Evolutionary conservation across 306 rosid genomes (phyloP).

Genomic region (Cicer cuneatum): DNA sequence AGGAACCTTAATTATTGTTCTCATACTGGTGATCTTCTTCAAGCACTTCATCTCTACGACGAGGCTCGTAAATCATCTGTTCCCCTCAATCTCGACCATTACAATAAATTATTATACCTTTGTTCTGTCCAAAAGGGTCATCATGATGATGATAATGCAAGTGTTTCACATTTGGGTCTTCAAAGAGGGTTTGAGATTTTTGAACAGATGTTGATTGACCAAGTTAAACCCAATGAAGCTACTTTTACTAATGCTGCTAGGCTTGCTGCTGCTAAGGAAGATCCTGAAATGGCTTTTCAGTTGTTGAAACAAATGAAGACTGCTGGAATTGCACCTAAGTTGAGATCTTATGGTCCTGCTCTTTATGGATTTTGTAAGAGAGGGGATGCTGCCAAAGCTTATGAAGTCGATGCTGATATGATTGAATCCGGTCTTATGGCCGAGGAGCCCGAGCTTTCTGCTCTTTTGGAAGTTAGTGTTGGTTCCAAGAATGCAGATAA

Average conservation of each 20-base stretch:
- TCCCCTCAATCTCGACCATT: conserved; percentile 55
- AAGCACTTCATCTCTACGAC: conserved; percentile 77
- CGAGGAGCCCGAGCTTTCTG: conserved; percentile 79
- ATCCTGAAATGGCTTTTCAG: conserved; percentile 86
- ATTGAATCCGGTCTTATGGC: conserved; percentile 57
- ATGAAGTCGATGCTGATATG: conserved; percentile 80
- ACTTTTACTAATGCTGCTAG: conserved; percentile 86
- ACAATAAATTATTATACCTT: conserved; percentile 68
- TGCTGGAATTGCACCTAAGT: conserved; percentile 61
- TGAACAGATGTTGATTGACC: conserved; percentile 66
- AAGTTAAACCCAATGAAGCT: conserved; percentile 74
- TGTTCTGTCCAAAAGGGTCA: conserved; percentile 55
- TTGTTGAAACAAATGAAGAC: conserved; percentile 75
- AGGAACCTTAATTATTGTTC: conserved; percentile 64
- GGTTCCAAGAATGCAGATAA: conserved; percentile 53
- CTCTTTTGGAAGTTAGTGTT: conserved; percentile 68
- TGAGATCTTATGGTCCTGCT: conserved; percentile 90
- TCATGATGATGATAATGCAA: background rate
- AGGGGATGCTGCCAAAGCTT: conserved; percentile 74
- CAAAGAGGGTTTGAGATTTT: conserved; percentile 81
- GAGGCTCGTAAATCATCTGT: conserved; percentile 62
- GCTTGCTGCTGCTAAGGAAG: conserved; percentile 70
- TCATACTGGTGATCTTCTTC: conserved; percentile 52
- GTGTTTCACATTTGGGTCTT: conserved; percentile 41
- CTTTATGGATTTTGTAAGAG: conserved; percentile 78